phyloP scores from a whole-genome alignment of 176 grass and related monocot species.

The Aegilops sharonensis region DNA sequence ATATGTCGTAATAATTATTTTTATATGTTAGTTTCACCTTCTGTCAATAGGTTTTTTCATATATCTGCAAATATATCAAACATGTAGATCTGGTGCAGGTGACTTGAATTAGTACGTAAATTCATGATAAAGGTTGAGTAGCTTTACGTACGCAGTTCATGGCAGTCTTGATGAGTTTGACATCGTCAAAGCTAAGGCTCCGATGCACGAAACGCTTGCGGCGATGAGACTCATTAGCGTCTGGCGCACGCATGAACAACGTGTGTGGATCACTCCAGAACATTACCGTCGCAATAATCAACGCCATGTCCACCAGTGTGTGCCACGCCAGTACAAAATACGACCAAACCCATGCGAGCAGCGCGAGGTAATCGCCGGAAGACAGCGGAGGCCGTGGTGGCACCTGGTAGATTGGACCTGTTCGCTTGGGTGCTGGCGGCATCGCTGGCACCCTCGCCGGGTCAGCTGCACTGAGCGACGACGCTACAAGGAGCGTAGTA shows the following conservation, averaged over 20 bases:
- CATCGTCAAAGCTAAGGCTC: not conserved
- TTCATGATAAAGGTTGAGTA: not conserved
- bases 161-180: not conserved
- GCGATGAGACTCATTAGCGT: not conserved
- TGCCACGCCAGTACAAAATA: constrained; percentile 36
- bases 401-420: not conserved
- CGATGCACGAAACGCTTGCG: not conserved
- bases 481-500: constrained; percentile 49
- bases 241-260: not conserved
- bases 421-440: too few species aligned
- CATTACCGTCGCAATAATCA: constrained; percentile 25
- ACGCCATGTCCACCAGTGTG: constrained; percentile 36
- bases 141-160: not conserved
- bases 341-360: constrained; percentile 11
- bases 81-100: constrained; percentile 22
- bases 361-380: not conserved
- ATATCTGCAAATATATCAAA: constrained; percentile 19
- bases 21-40: too few species aligned
- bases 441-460: not conserved
- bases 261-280: constrained; percentile 43
- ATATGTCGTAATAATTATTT: too few species aligned
- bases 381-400: not conserved
- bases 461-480: constrained; percentile 42
- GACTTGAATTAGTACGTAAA: too few species aligned
- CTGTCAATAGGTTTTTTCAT: constrained; percentile 2